phyloP scores from a whole-genome alignment of 2,329 filamentous ascomycete genomes.

The Aspergillus tanneri region DNA sequence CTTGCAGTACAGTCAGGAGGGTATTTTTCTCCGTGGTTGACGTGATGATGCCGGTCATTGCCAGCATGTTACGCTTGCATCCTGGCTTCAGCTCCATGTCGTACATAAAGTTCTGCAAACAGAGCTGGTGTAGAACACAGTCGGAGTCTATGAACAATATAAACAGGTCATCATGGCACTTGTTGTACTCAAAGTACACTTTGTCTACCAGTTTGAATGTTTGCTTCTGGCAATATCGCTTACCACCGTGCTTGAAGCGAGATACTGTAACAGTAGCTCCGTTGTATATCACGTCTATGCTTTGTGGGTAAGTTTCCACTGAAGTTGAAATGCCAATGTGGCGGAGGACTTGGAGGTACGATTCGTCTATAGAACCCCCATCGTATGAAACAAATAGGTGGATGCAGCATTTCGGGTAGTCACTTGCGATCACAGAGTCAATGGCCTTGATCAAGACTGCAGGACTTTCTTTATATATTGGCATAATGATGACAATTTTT shows the following conservation, averaged over 20 bases:
- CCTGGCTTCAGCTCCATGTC: slow-evolving; percentile 97
- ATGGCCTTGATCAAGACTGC: slow-evolving; percentile 80
- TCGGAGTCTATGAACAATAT: slow-evolving; percentile 97
- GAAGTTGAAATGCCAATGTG: slow-evolving; percentile 74
- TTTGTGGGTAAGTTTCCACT: slow-evolving; percentile 76
- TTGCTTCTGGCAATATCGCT: slow-evolving; percentile 87
- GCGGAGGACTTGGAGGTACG: slow-evolving; percentile 83
- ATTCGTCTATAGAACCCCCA: slow-evolving; percentile 81
- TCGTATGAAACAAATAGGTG: slow-evolving; percentile 97
- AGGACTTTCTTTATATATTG: slow-evolving; percentile 89
- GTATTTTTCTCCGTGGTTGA: slow-evolving; percentile 86
- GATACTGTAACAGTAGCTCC: slow-evolving; percentile 84
- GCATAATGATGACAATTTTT: slow-evolving; percentile 95
- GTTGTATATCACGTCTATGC: slow-evolving; percentile 85
- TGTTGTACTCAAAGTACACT: slow-evolving; percentile 83
- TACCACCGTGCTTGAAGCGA: slow-evolving; percentile 88
- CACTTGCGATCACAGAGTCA: slow-evolving; percentile 88
- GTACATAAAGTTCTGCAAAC: slow-evolving; percentile 96
- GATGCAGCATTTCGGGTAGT: slow-evolving; percentile 87
- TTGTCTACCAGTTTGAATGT: slow-evolving; percentile 93
- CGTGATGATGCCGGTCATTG: slow-evolving; percentile 97
- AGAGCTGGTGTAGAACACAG: slow-evolving; percentile 87
- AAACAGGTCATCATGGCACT: slow-evolving; percentile 86
- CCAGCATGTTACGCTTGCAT: slow-evolving; percentile 87
- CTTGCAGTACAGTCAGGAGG: slow-evolving; percentile 87